Evolutionary conservation across 169 alveolate genomes (phyloP), one percentile per base, ranked within the genome.

Genomic region (Eimeria falciformis): DNA sequence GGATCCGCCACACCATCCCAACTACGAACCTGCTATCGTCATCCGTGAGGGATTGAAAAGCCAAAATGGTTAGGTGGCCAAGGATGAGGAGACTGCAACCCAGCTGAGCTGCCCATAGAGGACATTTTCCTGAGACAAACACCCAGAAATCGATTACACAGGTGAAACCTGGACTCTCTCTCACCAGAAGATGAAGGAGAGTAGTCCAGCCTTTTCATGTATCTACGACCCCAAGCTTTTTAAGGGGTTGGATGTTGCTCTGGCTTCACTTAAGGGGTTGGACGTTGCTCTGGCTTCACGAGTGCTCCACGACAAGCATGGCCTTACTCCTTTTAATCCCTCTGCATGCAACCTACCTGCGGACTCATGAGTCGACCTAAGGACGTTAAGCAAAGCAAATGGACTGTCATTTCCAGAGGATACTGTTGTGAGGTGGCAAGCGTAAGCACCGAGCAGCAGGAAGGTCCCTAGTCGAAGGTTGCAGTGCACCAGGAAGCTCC

Each of bases 401-500:
- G 98, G 96, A 75, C 95, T 96, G 89, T 95, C 94, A 14, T 97
- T 97, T 25, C 97, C 97, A 45, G 97, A 85, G 45, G 95, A 93
- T 62, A 95, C 91, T 25, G 97, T 94, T 62, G 95, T 82, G 11
- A 95, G 94, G 77, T 96, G 91, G 46, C 95, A 77, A 18, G 90
- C 37, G 56, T 95, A 96, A 14, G 97, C 94, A 62, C 90, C 71
- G 25, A 96, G 89, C 77, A 96, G 98, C 55, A 95, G 88, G 56
- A 95, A 91, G 91, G 97, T 95, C 23, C 98, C 98, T 14, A 97
- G 91, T 29, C 98, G 94, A 11, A 97, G 96, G 94, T 97, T 96
- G 95, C 94, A 97, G 87, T 97, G 95, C 95, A 96, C 96, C 62
- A 96, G 77, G 55, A 96, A 96, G 90, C 96, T 98, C 97, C 97